These are phyloP conservation scores for Fusarium phyllophilum DNA, from an alignment of 2,329 filamentous ascomycete genomes.

Conservation along the genomic window DNA sequence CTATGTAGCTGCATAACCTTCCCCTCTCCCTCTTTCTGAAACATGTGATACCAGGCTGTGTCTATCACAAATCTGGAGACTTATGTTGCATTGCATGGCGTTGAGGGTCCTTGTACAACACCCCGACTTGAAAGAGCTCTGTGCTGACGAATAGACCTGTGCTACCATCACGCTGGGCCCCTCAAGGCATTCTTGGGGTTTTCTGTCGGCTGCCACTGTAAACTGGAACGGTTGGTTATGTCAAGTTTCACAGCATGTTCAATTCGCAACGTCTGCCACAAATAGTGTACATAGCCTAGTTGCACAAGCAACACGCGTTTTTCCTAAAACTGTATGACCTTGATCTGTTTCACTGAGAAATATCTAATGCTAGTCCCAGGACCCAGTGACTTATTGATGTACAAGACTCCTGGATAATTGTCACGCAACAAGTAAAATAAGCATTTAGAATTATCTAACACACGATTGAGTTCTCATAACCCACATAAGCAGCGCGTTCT, in stretches of 20 bases:
- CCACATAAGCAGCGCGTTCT: not conserved
- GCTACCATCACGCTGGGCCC: not conserved
- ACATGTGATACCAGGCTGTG: not conserved
- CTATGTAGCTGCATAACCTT: not conserved
- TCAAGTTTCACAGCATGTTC: not conserved
- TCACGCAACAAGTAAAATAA: not conserved
- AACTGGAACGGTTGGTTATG: not conserved
- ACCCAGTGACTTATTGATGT: not conserved
- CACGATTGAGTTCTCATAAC: not conserved
- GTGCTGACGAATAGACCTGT: not conserved
- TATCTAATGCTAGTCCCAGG: not conserved
- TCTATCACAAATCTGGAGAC: not conserved
- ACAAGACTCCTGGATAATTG: not conserved
- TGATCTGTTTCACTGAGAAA: not conserved
- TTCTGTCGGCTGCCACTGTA: not conserved
- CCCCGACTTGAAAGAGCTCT: not conserved
- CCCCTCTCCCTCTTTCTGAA: not conserved
- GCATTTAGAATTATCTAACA: not conserved
- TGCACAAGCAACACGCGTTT: not conserved
- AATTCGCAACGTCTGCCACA: not conserved
- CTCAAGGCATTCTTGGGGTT: not conserved
- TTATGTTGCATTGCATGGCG: not conserved
- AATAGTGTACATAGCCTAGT: not conserved
- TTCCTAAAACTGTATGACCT: not conserved
- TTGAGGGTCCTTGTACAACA: not conserved